Base-by-base conservation (phyloP, 2,329 filamentous ascomycete species). In the Fusarium protoensiforme region DNA sequence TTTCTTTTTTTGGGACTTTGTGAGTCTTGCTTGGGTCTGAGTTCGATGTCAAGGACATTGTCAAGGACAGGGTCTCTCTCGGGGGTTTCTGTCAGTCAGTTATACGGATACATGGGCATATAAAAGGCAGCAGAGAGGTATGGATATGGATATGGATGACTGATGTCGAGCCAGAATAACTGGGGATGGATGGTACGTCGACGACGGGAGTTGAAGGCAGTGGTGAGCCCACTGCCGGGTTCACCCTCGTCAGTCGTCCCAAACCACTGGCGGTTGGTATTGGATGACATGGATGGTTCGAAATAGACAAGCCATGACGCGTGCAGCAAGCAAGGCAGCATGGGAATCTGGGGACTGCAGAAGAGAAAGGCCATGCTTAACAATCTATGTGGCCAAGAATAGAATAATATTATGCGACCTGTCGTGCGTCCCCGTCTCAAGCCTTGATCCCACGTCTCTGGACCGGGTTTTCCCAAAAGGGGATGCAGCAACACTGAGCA, bases 151-250 rank as follows among this genome's bases (percentile, higher is more conserved):
- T 22, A 31, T 22, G n/a, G 33, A 41, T 22, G 43, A 27, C 46
- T 57, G 61, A 63, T 56, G 54, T 57, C 48, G 31, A 56, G 61
- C 33, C 58, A 43, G 38, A 43, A 38, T 51, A 46, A 46, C 48
- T 27, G 35, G 46, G 20, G 41, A 39, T 31, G 20, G 29, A 46
- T 43, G 51, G 27, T 33, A 69, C 31, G 24, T 29, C 38, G 33
- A 60, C 60, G 39, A 61, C 59, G 36, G 39, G 53, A 61, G 35
- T 51, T 59, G 51, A 33, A n/a, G 24, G 18, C 46, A 43, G 58
- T 56, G 24, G 22, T 51, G 27, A 69, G 60, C 48, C 63, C 39
- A 64, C 41, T 67, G 41, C 60, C 60, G 57, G 62, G 67, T 46
- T 51, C 36, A 62, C 65, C 61, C 65, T 66, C 29, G 61, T 51